Conservation (phyloP, 768 basidiomycete genomes). For the Serendipita vermifera region DNA sequence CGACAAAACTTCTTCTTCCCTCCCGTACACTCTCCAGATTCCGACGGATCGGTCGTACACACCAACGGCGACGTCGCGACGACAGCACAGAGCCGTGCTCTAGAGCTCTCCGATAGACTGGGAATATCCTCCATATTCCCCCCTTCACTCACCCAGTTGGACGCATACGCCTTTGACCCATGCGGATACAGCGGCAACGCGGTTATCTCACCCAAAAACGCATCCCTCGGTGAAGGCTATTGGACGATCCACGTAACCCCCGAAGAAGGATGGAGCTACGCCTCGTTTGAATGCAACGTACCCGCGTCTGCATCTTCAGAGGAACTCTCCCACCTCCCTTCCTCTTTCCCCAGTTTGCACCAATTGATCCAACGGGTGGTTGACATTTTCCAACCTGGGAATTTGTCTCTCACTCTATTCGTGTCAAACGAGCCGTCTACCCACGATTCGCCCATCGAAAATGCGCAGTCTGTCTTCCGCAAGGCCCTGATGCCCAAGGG, state of each 20-base stretch:
- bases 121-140: slow-evolving; percentile 81
- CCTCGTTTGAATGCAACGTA: slow-evolving; percentile 98
- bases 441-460: slow-evolving; percentile 45
- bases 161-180: slow-evolving; percentile 86
- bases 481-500: slow-evolving; percentile 36
- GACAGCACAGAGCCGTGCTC: slow-evolving; percentile 40
- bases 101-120: slow-evolving; percentile 50
- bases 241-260: slow-evolving; percentile 98
- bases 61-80: slow-evolving; percentile 13
- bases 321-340: slow-evolving; percentile 23
- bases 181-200: slow-evolving; percentile 97
- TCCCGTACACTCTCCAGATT: slow-evolving; percentile 19
- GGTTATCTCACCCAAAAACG: slow-evolving; percentile 34
- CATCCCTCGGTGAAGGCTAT: slow-evolving; percentile 62
- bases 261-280: slow-evolving; percentile 96
- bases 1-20: slow-evolving; percentile 61
- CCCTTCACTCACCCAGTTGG: slow-evolving; percentile 60
- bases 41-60: slow-evolving; percentile 11
- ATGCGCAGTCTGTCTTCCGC: slow-evolving; percentile 61
- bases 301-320: slow-evolving; percentile 28
- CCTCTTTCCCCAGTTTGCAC: slow-evolving; percentile 56
- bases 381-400: slow-evolving; percentile 79
- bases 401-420: slow-evolving; percentile 79
- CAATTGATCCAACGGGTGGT: slow-evolving; percentile 82
- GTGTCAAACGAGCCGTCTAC: slow-evolving; percentile 31